Base-by-base conservation (phyloP, 345 rosid genomes). In the Citrus glauca region DNA sequence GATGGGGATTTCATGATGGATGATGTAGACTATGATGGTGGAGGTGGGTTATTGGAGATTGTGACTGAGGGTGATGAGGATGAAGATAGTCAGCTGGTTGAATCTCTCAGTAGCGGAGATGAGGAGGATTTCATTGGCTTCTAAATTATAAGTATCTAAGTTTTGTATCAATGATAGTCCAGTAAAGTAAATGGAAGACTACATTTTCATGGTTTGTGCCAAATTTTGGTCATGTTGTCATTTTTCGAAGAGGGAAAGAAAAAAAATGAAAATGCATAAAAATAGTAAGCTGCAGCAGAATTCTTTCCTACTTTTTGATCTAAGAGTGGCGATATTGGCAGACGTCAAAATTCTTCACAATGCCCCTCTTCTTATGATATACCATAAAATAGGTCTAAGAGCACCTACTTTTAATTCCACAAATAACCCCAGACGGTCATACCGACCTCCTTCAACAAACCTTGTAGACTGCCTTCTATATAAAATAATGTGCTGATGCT, bases 81-180 rank as follows among this genome's bases (percentile, higher is more conserved):
- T 3, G 98, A 91, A 61, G 94, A 88, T 73, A 88, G 88, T 75
- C 91, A 87, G 50, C 73, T 89, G 77, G 87, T 88, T 64, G 98
- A 88, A 84, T 92, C 95, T 14, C 84, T 87, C 78, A 91, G 97
- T 78, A 94, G 99, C 72, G 97, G 85, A 2, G 97, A 90, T 40
- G 99, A 91, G 40, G 97, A 90, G 72, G 91, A 81, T 61, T 82
- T 81, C 37, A 69, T 77, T 74, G 85, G 88, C 67, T 89, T 82
- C 65, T 87, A 84, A 77, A 56, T 83, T 64, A 73, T 53, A 74
- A 27, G 28, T 38, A 17, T 11, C 38, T n/a, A 22, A 66, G 19
- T 40, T 63, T 35, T 55, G 27, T 74, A 35, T 66, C 35, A 20
- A 40, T 4, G 53, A 64, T 42, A 35, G 69, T 56, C 7, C 45